Evolutionary conservation across 2,329 filamentous ascomycete genomes (phyloP).

Genomic region (Chaetomiaceae sp.): DNA sequence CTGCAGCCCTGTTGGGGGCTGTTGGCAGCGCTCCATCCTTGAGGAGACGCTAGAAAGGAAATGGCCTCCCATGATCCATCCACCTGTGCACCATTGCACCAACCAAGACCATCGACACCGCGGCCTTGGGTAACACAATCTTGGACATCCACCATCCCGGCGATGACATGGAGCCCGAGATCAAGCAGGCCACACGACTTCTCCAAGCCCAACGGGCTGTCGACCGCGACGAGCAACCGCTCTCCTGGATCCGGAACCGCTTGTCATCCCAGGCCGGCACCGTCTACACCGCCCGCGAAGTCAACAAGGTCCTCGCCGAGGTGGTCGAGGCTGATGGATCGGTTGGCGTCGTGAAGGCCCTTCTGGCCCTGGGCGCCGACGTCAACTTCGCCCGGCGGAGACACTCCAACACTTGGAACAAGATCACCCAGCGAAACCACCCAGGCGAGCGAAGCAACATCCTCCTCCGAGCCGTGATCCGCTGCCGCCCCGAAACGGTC

Average conservation of each 20-base stretch:
- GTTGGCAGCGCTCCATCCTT: background rate
- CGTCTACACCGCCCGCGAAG: conserved; percentile 24
- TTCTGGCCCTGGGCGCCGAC: conserved; percentile 27
- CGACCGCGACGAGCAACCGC: conserved; percentile 17
- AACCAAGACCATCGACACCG: no score
- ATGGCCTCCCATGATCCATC: background rate
- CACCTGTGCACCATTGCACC: no score
- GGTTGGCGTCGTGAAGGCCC: conserved; percentile 25
- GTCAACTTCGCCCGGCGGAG: conserved; percentile 26
- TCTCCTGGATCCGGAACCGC: conserved; percentile 21
- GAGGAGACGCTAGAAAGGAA: background rate
- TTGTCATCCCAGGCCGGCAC: conserved; percentile 19
- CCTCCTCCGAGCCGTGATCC: conserved; percentile 24
- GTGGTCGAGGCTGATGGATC: conserved; percentile 27
- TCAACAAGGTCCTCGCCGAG: conserved; percentile 27
- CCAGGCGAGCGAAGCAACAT: conserved; percentile 26
- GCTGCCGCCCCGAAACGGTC: conserved; percentile 25
- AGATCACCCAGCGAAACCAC: conserved; percentile 21
- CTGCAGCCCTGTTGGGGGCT: background rate
- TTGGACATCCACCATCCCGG: conserved; percentile 1
- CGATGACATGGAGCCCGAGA: conserved; percentile 21
- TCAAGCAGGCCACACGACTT: conserved; percentile 22
- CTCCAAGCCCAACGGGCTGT: conserved; percentile 21
- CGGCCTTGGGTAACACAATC: background rate
- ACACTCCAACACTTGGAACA: conserved; percentile 24